These are phyloP conservation scores for Candida smagusa DNA, from an alignment of 1,139 yeast genomes.

Conservation along the genomic window DNA sequence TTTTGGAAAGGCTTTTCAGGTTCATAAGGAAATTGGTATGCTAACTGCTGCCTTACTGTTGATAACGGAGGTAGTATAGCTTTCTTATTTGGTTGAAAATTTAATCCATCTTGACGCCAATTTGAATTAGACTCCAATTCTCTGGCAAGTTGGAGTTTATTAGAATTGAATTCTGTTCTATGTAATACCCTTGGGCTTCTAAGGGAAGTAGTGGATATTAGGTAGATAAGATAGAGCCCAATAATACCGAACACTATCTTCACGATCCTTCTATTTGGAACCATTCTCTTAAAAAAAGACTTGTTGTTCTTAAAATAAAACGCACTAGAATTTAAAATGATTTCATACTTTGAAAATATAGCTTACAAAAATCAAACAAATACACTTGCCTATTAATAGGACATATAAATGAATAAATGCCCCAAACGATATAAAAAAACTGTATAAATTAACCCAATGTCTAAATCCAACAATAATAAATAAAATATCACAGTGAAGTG, in stretches of 20 bases:
- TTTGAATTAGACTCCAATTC: slow-evolving; percentile 32
- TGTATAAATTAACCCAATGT: slow-evolving; percentile 35
- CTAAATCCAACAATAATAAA: slow-evolving; percentile 31
- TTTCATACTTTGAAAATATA: no score
- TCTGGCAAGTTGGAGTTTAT: slow-evolving; percentile 23
- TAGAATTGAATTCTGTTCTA: slow-evolving; percentile 23
- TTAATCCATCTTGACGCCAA: slow-evolving; percentile 37
- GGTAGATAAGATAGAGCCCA: slow-evolving; percentile 10
- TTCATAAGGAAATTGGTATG: slow-evolving; percentile 72
- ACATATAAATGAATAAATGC: no score
- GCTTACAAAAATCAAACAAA: background rate
- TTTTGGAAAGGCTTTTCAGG: slow-evolving; percentile 59
- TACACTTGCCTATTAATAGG: no score
- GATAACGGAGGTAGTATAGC: slow-evolving; percentile 29
- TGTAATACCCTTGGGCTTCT: slow-evolving; percentile 10
- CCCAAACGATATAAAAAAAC: slow-evolving; percentile 7
- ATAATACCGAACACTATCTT: slow-evolving; percentile 5
- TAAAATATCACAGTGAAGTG: slow-evolving; percentile 8
- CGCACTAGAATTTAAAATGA: background rate
- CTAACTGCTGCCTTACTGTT: slow-evolving; percentile 53
- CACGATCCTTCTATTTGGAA: slow-evolving; percentile 4
- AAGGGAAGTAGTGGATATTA: slow-evolving; percentile 8
- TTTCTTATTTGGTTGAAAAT: slow-evolving; percentile 32
- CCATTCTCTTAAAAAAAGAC: background rate
- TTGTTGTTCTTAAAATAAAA: background rate